Evolutionary conservation across 331 rosid species (phyloP).

Genomic region (Ulmus americana): DNA sequence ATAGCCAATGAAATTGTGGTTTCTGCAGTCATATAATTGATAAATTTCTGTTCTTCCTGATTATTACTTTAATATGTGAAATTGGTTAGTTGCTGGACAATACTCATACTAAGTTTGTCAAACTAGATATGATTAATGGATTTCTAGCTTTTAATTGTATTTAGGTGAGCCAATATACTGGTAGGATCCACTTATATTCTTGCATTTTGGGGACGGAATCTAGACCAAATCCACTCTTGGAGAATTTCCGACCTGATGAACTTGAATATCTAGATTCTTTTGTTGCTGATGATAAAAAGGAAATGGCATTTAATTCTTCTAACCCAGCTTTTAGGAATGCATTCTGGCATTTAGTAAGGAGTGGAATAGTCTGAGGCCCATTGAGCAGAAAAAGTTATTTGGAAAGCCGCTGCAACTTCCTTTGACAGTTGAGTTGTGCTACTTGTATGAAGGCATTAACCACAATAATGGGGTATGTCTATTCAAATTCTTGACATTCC

Average conservation of each 20-base stretch:
- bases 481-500: neutral
- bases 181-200: slow-evolving; percentile 85
- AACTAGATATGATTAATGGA: neutral
- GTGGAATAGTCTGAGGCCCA: slow-evolving; percentile 77
- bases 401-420: slow-evolving; percentile 95
- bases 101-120: no score
- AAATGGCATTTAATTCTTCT: slow-evolving; percentile 22
- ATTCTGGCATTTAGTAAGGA: slow-evolving; percentile 55
- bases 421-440: slow-evolving; percentile 66
- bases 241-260: slow-evolving; percentile 81
- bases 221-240: slow-evolving; percentile 74
- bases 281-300: slow-evolving; percentile 31
- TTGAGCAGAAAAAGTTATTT: slow-evolving; percentile 63
- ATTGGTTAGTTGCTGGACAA: no score
- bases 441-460: slow-evolving; percentile 63
- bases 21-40: no score
- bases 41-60: no score
- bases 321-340: slow-evolving; percentile 40
- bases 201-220: slow-evolving; percentile 65
- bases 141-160: slow-evolving; percentile 15
- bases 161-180: slow-evolving; percentile 88
- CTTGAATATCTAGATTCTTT: slow-evolving; percentile 44
- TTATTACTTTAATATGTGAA: no score
- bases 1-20: no score
- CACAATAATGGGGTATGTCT: slow-evolving; percentile 57